Evolutionary conservation across 495 filamentous ascomycete species (phyloP).

Genomic region (Immersiella caudata): DNA sequence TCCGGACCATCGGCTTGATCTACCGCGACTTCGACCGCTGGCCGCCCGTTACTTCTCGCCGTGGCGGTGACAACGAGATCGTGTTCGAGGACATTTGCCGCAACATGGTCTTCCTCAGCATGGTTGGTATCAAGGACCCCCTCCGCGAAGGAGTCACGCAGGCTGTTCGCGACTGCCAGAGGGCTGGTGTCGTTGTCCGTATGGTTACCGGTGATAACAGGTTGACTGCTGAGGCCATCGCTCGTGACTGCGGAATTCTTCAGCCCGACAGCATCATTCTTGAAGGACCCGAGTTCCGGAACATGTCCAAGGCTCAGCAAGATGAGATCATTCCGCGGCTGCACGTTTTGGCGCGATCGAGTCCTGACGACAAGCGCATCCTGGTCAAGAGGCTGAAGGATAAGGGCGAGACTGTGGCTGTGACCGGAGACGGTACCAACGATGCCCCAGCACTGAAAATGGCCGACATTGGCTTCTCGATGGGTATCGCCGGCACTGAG

Average conservation of each 20-base stretch:
- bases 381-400: conserved; percentile 73
- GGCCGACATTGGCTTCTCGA: conserved; percentile 89
- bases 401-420: conserved; percentile 78
- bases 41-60: conserved; percentile 72
- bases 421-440: conserved; percentile 89
- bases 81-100: conserved; percentile 73
- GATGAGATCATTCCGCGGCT: conserved; percentile 72
- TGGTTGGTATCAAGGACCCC: conserved; percentile 89
- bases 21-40: conserved; percentile 89
- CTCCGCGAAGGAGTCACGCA: conserved; percentile 77
- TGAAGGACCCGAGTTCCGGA: conserved; percentile 84
- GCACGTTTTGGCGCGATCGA: conserved; percentile 83
- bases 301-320: conserved; percentile 70
- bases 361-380: conserved; percentile 85
- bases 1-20: conserved; percentile 83
- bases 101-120: conserved; percentile 74
- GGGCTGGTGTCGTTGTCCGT: conserved; percentile 79
- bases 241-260: conserved; percentile 80
- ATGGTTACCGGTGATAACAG: conserved; percentile 93
- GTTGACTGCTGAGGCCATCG: conserved; percentile 80
- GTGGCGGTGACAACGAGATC: conserved; percentile 68
- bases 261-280: conserved; percentile 72
- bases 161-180: conserved; percentile 73
- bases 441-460: conserved; percentile 84
- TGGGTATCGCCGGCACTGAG: conserved; percentile 89